Base-by-base conservation (phyloP, 1,284 basidiomycete genomes). In the Lignosus rhinocerotis region DNA sequence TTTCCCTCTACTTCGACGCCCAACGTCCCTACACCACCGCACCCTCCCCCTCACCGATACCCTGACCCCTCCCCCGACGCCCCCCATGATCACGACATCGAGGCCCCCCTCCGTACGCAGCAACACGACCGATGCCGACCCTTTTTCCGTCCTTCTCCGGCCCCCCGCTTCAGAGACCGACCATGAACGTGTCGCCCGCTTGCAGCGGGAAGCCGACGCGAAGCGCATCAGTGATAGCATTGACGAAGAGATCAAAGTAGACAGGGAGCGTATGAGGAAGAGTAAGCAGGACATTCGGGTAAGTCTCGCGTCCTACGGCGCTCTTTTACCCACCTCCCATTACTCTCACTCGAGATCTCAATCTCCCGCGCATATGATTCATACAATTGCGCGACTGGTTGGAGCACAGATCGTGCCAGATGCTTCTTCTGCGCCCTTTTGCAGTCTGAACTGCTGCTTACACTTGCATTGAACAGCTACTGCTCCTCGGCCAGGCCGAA, bases 401-500 rank as follows among this genome's bases (percentile, higher is more conserved):
- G 25, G 25, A 25, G 25, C 25, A 25, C 25, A 4, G 25, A 25
- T 25, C 25, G 25, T 25, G 25, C 25, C 25, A 25, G 25, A 25
- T 25, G 25, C 25, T 25, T 25, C 25, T 25, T 25, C 25, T 25
- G 25, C 25, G 4, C 25, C 25, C 25, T 25, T 32, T 6, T 21
- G 25, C 38, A 49, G 38, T 41, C 17, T n/a, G 30, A 45, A 36
- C 39, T 6, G 41, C 21, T 14, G 48, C 55, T 64, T 33, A 64
- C 31, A 17, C 43, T 17, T 48, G 11, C 30, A 17, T 8, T 36
- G 48, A 51, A 60, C 64, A 92, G 89, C 76, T 92, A 43, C 76
- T 92, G 17, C 80, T 92, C 52, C 82, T 92, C 46, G 90, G 90
- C 41, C 90, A 92, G 68, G 90, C 90, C 45, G 90, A 92, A 76